A percentile compares a stretch with the other conserved stretches of the same genome.
Evolutionary conservation across 106 monocot genomes (phyloP).

Genomic region (Posidonia australis): DNA sequence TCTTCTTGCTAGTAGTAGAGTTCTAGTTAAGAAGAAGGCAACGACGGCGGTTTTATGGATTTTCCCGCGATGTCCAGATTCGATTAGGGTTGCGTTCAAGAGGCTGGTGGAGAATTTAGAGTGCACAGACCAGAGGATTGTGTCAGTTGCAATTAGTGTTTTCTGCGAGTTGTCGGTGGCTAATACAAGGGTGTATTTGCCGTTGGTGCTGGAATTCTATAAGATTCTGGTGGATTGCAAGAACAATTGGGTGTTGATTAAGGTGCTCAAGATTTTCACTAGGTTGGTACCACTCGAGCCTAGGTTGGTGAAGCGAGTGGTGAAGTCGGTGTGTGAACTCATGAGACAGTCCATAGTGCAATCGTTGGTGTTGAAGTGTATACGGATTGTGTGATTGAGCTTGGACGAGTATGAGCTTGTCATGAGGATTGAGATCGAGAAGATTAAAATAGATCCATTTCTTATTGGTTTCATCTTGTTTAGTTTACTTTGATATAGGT

Average conservation of each 20-base stretch:
- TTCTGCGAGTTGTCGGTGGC: conserved; percentile 50
- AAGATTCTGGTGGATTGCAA: conserved; percentile 36
- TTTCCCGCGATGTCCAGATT: conserved; percentile 25
- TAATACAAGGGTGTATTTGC: conserved; percentile 52
- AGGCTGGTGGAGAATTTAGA: conserved; percentile 49
- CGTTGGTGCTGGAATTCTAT: conserved; percentile 77
- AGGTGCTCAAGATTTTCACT: conserved; percentile 72
- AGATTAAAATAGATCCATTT: no score
- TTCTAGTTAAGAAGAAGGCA: conserved; percentile 11
- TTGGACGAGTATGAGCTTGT: conserved; percentile 39
- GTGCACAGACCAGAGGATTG: conserved; percentile 25
- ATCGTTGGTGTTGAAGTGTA: conserved; percentile 70
- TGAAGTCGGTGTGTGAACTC: conserved; percentile 57
- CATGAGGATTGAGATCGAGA: conserved; percentile 46
- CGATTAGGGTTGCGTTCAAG: conserved; percentile 35
- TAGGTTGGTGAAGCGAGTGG: conserved; percentile 37
- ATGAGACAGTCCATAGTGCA: conserved; percentile 48
- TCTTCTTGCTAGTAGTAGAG: conserved; percentile 23
- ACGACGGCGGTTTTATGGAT: conserved; percentile 22
- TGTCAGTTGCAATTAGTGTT: conserved; percentile 37
- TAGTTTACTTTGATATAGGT: no score
- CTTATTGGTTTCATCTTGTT: no score
- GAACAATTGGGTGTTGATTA: conserved; percentile 84
- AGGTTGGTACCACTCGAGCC: conserved; percentile 51
- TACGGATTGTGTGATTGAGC: conserved; percentile 38